Percentiles rank a stretch among this genome's conserved stretches.
These are phyloP conservation scores for Yamadazyma kanchanaburiensis DNA, from an alignment of 1,139 yeast genomes.

Conservation along the genomic window DNA sequence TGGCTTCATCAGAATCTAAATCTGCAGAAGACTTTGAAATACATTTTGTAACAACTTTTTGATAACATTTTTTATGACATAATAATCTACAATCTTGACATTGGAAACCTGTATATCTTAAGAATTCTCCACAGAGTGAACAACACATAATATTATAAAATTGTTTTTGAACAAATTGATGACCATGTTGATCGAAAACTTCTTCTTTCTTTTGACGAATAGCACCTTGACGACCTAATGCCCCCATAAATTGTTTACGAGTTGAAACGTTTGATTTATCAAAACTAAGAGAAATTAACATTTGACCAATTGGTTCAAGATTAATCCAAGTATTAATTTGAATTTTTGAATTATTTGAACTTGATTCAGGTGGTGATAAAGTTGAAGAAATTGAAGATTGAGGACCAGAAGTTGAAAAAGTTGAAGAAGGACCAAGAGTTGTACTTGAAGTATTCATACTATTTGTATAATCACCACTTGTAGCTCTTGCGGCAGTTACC, in stretches of 20 bases:
- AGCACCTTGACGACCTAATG: conserved; percentile 97
- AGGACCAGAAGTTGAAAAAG: neutral
- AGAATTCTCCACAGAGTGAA: conserved; percentile 93
- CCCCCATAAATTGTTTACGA: conserved; percentile 58
- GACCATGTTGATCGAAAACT: conserved; percentile 94
- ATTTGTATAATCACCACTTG: conserved; percentile 15
- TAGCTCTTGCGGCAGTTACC: conserved; percentile 73
- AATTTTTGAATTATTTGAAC: conserved; percentile 12
- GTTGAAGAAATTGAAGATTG: neutral
- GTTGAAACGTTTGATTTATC: conserved; percentile 59
- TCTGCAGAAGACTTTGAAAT: conserved; percentile 89
- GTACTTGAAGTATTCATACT: neutral
- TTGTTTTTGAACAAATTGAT: conserved; percentile 92
- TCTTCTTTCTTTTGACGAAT: conserved; percentile 94
- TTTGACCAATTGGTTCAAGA: conserved; percentile 92
- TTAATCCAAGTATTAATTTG: conserved; percentile 82
- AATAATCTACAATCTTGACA: conserved; percentile 94
- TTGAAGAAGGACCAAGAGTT: neutral
- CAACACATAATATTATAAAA: conserved; percentile 96
- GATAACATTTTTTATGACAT: conserved; percentile 92
- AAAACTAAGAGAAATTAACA: conserved; percentile 72
- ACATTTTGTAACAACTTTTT: conserved; percentile 93
- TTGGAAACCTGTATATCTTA: conserved; percentile 91
- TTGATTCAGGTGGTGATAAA: neutral
- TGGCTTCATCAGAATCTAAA: conserved; percentile 74